Conservation (phyloP, 2,329 filamentous ascomycete genomes). For the Mycosphaerelloides madeirae region DNA sequence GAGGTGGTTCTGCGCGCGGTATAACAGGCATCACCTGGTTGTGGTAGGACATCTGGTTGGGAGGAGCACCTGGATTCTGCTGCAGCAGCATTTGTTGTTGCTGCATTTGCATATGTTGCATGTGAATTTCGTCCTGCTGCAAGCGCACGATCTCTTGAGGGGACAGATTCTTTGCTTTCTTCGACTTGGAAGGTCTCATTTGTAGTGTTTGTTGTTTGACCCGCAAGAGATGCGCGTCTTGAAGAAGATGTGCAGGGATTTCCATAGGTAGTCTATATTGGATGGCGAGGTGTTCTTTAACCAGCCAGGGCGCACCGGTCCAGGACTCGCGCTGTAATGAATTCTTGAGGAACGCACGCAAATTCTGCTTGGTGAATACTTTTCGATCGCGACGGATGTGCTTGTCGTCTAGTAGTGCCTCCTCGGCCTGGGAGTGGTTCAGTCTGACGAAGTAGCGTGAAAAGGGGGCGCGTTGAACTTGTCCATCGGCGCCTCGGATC, state of each 20-base stretch:
- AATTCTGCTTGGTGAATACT: slow-evolving; percentile 88
- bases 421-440: slow-evolving; percentile 59
- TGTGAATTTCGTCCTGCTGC: slow-evolving; percentile 18
- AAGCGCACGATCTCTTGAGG: slow-evolving; percentile 19
- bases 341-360: slow-evolving; percentile 91
- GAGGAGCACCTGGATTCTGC: slow-evolving; percentile 36
- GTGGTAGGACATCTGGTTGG: slow-evolving; percentile 38
- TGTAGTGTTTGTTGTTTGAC: slow-evolving; percentile 25
- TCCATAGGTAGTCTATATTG: slow-evolving; percentile 83
- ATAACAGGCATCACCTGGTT: slow-evolving; percentile 10
- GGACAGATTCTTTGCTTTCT: slow-evolving; percentile 20
- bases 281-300: slow-evolving; percentile 78
- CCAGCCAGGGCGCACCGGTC: slow-evolving; percentile 95
- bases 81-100: slow-evolving; percentile 20
- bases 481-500: slow-evolving; percentile 60
- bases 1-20: slow-evolving; percentile 34
- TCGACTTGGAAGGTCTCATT: slow-evolving; percentile 20
- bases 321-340: slow-evolving; percentile 87
- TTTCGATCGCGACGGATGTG: slow-evolving; percentile 84
- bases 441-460: slow-evolving; percentile 78
- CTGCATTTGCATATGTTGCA: slow-evolving; percentile 18
- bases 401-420: slow-evolving; percentile 73
- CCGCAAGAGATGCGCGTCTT: slow-evolving; percentile 61
- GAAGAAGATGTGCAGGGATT: slow-evolving; percentile 74
- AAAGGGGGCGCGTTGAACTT: slow-evolving; percentile 60